Base-by-base conservation (phyloP, 1,284 basidiomycete genomes). In the Coniferiporia weirii region DNA sequence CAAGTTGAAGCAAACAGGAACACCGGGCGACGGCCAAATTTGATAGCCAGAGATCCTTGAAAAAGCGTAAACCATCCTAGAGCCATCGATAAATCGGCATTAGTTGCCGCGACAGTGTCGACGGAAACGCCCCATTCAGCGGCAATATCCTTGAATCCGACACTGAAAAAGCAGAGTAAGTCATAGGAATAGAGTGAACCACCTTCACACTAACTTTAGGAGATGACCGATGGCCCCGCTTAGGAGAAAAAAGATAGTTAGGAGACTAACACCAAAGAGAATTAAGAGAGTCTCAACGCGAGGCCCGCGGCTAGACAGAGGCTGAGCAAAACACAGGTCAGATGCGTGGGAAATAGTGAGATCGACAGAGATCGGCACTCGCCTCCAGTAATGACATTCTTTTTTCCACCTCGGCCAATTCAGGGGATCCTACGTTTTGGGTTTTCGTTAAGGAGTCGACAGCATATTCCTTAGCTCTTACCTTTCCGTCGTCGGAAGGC, bases 371-470 rank as follows among this genome's bases (percentile, higher is more conserved):
- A 13, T 12, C 40, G 19, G n/a, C 20, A 48, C 52, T 20, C 40
- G 48, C 40, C 52, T 54, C 59, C 53, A 60, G 36, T 49, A 60
- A 22, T 36, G 36, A 27, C 40, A 35, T 49, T 60, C 59, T n/a
- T 52, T 55, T 36, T 60, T 60, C 52, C 54, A 60, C 34, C 27
- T 51, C 22, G 59, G 54, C 59, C 59, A 60, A 20, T 60, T 60
- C 46, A 60, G 44, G 13, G 59, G 59, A 50, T 60, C 59, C 59
- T 60, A 20, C 5, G 5, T 27, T 27, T 27, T 27, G 27, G 27
- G 27, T 27, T 2, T 27, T 27, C 27, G 5, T 27, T 27, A 27
- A 27, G 5, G 27, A 27, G 27, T 27, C 27, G 27, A 27, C 27
- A 27, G 27, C 27, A 27, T 27, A 27, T 27, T 5, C 27, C 27